Conservation (phyloP, 306 rosid species). For the Gastrolobium bilobum region DNA sequence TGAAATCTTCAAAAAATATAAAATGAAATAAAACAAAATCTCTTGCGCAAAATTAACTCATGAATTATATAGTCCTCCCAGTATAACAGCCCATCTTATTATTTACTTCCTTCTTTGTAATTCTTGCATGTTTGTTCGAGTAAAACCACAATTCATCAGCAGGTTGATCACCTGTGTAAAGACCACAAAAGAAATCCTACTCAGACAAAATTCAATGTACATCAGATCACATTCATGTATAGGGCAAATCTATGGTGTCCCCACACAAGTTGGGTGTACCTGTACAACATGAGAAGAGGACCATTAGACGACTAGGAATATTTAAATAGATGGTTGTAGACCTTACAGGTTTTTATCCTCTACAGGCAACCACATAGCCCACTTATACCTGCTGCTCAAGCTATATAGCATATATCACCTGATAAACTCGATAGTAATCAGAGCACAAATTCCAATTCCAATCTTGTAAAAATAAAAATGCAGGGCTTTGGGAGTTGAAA, state of each 20-base stretch:
- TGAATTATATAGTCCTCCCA: not conserved
- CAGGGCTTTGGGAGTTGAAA: conserved; percentile 16
- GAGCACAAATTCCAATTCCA: not conserved
- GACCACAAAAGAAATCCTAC: conserved; percentile 26
- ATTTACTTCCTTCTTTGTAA: not conserved
- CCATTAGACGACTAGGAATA: not conserved
- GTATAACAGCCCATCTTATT: not conserved
- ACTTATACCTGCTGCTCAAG: not conserved
- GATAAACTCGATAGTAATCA: not conserved
- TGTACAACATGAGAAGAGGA: conserved; percentile 1
- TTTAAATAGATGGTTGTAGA: conserved; percentile 3
- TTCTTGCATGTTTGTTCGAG: not conserved
- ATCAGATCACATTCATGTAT: not conserved
- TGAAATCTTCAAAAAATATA: not conserved
- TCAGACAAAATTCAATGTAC: conserved; percentile 13
- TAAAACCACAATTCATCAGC: conserved; percentile 11
- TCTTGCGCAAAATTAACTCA: not conserved
- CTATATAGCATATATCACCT: not conserved
- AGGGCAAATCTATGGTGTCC: not conserved
- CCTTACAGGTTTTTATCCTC: not conserved
- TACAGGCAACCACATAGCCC: conserved; percentile 19
- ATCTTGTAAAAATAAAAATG: not conserved
- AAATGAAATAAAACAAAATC: not conserved
- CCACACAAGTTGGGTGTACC: not conserved
- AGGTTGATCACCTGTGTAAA: conserved; percentile 22